Evolutionary conservation across 176 grass and related monocot genomes (phyloP), one percentile per base, ranked within the genome.

Genomic region (Zizania latifolia): DNA sequence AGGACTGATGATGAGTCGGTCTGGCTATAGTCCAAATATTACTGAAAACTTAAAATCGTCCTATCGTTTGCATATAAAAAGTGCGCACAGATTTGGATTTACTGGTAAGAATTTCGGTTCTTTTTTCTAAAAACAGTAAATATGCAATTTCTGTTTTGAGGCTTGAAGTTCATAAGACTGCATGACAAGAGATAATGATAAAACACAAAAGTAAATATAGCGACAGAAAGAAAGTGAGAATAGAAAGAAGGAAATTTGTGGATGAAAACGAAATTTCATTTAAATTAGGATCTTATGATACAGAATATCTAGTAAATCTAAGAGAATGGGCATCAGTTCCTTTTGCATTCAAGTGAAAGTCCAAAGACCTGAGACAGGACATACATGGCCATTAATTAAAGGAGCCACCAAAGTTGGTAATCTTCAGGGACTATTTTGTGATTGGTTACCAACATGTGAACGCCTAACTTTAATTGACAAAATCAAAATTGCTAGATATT

Each of bases 311-410:
- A 10, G 43, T 37, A 69, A 70, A 70, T 16, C 36, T 8, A 9
- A 28, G 63, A 68, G 36, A 76, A 67, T 38, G 46, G 59, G 32
- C 17, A 39, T 74, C 7, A 30, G 45, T 40, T 69, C n/a, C 16
- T 75, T 70, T 22, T 56, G 35, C 27, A 21, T 43, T 71, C 6
- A 19, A 77, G 36, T 57, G 71, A 38, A 78, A 60, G 39, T 72
- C 77, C 38, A 54, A 3, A 27, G 39, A 26, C 15, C 13, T 22
- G 17, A 36, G 67, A 78, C 32, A 73, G 14, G 24, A n/a, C n/a
- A n/a, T n/a, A n/a, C n/a, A n/a, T n/a, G n/a, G n/a, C n/a, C 9
- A 62, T 62, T 32, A 54, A 26, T 29, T 81, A 31, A 60, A 60
- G 21, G 34, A 41, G 51, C 63, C 58, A 65, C 27, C 48, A 4